Base-by-base conservation (phyloP, 805 yeast species). In the Ogataea thermomethanolica region DNA sequence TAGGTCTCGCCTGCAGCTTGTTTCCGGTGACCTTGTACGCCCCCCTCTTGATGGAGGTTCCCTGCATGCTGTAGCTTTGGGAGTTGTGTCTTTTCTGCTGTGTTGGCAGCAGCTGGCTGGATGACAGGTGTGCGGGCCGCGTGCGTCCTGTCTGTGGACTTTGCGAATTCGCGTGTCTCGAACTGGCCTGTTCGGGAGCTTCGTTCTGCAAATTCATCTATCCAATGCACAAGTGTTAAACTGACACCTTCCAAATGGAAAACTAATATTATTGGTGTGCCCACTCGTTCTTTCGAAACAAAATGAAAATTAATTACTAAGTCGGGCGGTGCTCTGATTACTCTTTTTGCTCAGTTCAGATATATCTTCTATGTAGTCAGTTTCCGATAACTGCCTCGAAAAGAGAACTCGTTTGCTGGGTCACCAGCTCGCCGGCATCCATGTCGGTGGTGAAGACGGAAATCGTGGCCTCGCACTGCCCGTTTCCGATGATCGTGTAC, bases 381-480 rank as follows among this genome's bases (percentile, higher is more conserved):
- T 28, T 29, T 20, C 33, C 38, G 25, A 53, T 29, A 17, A 49
- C 43, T 34, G 44, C 17, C 33, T 40, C 38, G 34, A 54, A 50
- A 21, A 54, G 35, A 11, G 38, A 20, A 2, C 20, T 7, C 5
- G 51, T 29, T 25, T 50, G 46, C 12, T 30, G 37, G 27, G 21
- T 31, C 25, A 45, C 21, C n/a, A 3, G 29, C 11, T 30, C 22
- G 15, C 38, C 34, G 23, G 74, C 72, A 51, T 69, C 75, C 45
- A 64, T 58, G 53, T 75, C 81, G 49, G 73, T 59, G 23, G 72
- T 61, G 60, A 74, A 74, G n/a, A 66, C 64, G 33, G 74, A 60
- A 44, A 75, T 63, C 4, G 78, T 52, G 15, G 73, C 45, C 44
- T 63, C 56, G 62, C 81, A 76, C 11, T 45, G 39, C 27, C 48